Conservation (phyloP, 2,329 filamentous ascomycete genomes). For the Cryphonectria carpinicola region DNA sequence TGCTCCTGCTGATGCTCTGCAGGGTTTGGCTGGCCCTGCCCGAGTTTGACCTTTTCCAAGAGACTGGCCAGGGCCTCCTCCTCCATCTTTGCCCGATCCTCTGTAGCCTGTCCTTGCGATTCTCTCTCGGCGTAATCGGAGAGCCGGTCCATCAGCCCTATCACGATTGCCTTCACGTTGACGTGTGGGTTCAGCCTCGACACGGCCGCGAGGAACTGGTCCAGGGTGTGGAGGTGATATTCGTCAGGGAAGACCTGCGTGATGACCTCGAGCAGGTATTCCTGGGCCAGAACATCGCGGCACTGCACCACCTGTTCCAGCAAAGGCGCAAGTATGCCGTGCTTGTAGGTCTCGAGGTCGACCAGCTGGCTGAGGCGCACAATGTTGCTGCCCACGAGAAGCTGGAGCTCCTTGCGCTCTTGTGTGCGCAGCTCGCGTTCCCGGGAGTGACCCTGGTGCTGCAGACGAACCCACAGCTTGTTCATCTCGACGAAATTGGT, state of each 20-base stretch:
- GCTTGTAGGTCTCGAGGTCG: conserved; percentile 92
- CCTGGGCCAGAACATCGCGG: conserved; percentile 92
- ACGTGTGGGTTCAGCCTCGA: conserved; percentile 93
- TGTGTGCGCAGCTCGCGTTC: conserved; percentile 92
- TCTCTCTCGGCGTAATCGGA: conserved; percentile 95
- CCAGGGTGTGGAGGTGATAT: conserved; percentile 94
- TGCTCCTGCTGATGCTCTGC: conserved; percentile 36
- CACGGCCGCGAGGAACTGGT: conserved; percentile 92
- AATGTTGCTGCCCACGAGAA: conserved; percentile 94
- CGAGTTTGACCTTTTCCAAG: conserved; percentile 76
- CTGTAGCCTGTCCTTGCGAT: conserved; percentile 69
- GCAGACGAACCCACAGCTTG: conserved; percentile 96
- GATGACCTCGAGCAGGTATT: conserved; percentile 96
- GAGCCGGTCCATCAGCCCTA: conserved; percentile 94
- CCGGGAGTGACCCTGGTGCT: conserved; percentile 95
- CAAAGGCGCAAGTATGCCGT: conserved; percentile 82
- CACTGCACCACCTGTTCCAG: conserved; percentile 98
- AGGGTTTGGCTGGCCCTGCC: conserved; percentile 52
- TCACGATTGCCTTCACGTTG: conserved; percentile 97
- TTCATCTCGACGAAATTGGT: conserved; percentile 99
- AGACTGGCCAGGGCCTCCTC: conserved; percentile 80
- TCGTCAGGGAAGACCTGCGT: conserved; percentile 99
- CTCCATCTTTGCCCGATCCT: conserved; percentile 77
- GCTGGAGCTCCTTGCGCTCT: conserved; percentile 91
- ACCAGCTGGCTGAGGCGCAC: conserved; percentile 94